Evolutionary conservation across 257 asterid species (phyloP).

Genomic region (Salvia rosmarinus): DNA sequence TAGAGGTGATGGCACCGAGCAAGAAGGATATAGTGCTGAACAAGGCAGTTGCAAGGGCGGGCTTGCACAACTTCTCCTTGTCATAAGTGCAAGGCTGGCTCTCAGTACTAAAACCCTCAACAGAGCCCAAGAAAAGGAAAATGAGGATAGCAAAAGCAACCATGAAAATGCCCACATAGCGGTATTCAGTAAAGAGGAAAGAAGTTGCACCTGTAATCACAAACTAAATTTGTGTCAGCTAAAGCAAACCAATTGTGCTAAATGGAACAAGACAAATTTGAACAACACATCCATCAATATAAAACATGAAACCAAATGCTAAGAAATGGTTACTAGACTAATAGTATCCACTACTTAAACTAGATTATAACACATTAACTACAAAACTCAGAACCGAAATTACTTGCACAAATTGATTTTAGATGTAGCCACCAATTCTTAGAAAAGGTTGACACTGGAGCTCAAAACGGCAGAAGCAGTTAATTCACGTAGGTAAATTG

Average conservation of each 20-base stretch:
- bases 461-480: background rate
- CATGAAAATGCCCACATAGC: slow-evolving; percentile 86
- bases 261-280: too few relatives aligned
- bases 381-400: too few relatives aligned
- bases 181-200: slow-evolving; percentile 77
- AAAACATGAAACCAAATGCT: background rate
- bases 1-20: slow-evolving; percentile 92
- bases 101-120: slow-evolving; percentile 85
- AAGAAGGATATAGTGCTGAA: slow-evolving; percentile 81
- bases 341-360: too few relatives aligned
- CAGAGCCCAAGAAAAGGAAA: slow-evolving; percentile 90
- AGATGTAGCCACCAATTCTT: background rate
- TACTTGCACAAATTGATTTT: too few relatives aligned
- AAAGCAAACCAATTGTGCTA: background rate
- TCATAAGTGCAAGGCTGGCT: slow-evolving; percentile 59
- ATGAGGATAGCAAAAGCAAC: slow-evolving; percentile 88
- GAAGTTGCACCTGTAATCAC: slow-evolving; percentile 81
- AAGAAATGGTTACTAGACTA: background rate
- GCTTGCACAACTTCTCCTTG: slow-evolving; percentile 58
- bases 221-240: slow-evolving; percentile 10
- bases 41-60: slow-evolving; percentile 81
- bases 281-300: too few relatives aligned
- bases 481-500: too few relatives aligned
- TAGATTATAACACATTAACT: too few relatives aligned
- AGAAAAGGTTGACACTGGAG: background rate